These are phyloP conservation scores for Aureobasidium sp. DNA, from an alignment of 2,329 filamentous ascomycete species.

Conservation along the genomic window DNA sequence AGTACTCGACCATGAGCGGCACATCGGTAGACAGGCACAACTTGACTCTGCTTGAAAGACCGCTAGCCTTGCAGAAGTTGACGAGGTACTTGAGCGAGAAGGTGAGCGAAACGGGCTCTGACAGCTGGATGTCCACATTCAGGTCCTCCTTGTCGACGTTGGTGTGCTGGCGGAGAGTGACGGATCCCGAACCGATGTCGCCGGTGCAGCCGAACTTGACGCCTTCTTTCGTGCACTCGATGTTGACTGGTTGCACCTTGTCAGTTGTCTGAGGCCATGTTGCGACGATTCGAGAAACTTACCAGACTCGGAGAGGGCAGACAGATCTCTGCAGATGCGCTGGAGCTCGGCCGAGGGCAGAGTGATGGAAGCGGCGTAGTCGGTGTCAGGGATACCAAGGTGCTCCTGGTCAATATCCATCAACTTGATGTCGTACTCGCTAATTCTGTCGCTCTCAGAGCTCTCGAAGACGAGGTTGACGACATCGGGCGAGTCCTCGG, in stretches of 20 bases:
- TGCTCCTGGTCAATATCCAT: slow-evolving; percentile 99
- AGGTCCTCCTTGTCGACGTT: slow-evolving; percentile 82
- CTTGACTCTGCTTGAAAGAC: slow-evolving; percentile 72
- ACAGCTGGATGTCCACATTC: slow-evolving; percentile 82
- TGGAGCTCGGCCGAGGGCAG: slow-evolving; percentile 89
- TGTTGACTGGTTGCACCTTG: slow-evolving; percentile 56
- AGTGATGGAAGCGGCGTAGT: slow-evolving; percentile 83
- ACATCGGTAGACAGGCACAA: slow-evolving; percentile 95
- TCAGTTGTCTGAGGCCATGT: slow-evolving; percentile 19
- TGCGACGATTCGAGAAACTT: slow-evolving; percentile 30
- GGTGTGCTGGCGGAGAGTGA: slow-evolving; percentile 81
- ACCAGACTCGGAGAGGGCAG: slow-evolving; percentile 93
- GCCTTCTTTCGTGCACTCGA: slow-evolving; percentile 94
- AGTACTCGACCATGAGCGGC: slow-evolving; percentile 90
- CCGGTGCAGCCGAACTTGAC: slow-evolving; percentile 90
- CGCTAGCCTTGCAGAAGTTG: slow-evolving; percentile 98
- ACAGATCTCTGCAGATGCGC: slow-evolving; percentile 87
- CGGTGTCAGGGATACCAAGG: slow-evolving; percentile 96
- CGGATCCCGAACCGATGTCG: slow-evolving; percentile 91
- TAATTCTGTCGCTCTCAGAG: slow-evolving; percentile 76
- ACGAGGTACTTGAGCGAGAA: slow-evolving; percentile 99
- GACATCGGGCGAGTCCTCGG: slow-evolving; percentile 90
- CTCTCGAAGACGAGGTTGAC: slow-evolving; percentile 96
- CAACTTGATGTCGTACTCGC: slow-evolving; percentile 99
- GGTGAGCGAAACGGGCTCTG: slow-evolving; percentile 85